These are phyloP conservation scores for Podila clonocystis DNA, from an alignment of 192 early-diverging fungal species.

Conservation along the genomic window DNA sequence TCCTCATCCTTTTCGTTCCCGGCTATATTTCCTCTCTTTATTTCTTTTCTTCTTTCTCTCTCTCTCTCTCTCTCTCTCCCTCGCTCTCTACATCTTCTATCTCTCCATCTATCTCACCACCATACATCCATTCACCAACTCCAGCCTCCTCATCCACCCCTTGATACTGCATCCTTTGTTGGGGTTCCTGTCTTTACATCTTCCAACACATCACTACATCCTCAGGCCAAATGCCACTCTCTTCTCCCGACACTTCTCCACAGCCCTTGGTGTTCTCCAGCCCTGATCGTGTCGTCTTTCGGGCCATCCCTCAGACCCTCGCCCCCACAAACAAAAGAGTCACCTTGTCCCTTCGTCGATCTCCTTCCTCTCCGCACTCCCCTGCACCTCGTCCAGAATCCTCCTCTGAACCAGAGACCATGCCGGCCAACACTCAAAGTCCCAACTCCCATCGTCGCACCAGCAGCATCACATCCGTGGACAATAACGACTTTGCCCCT, in stretches of 20 bases:
- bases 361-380: constrained; percentile 11
- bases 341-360: constrained; percentile 31
- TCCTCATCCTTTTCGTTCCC: neutral
- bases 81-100: too few relatives aligned
- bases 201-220: neutral
- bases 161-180: neutral
- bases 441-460: constrained; percentile 25
- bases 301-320: constrained; percentile 40
- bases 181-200: neutral
- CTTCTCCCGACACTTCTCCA: constrained; percentile 17
- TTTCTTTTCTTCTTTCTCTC: neutral
- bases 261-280: constrained; percentile 40
- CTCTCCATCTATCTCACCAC: neutral
- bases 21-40: neutral
- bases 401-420: constrained; percentile 13
- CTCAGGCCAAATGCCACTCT: constrained; percentile 22
- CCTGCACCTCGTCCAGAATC: neutral
- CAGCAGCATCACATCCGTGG: constrained; percentile 1
- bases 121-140: neutral
- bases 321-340: constrained; percentile 48
- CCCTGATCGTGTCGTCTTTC: constrained; percentile 46
- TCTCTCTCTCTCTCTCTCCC: neutral
- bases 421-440: constrained; percentile 26
- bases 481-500: neutral
- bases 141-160: neutral